A percentile compares a stretch with the other conserved stretches of the same genome.
phyloP scores from a whole-genome alignment of 1,284 basidiomycete genomes.

The Sporisorium scitamineum region DNA sequence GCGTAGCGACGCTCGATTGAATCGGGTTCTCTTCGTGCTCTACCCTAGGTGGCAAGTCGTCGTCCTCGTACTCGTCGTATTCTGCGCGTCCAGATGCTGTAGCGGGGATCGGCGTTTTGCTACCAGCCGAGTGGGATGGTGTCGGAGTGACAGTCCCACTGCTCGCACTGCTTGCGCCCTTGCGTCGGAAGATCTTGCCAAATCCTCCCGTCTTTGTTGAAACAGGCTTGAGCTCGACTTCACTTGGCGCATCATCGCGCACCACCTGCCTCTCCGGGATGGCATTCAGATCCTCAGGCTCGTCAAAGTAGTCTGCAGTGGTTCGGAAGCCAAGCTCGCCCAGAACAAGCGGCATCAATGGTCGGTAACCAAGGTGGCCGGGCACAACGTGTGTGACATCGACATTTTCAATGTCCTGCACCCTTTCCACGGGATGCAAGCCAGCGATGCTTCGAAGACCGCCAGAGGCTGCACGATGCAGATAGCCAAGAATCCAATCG shows the following conservation, averaged over 20 bases:
- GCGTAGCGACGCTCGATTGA: not conserved
- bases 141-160: conserved; percentile 23
- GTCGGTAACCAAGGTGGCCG: conserved; percentile 65
- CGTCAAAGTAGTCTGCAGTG: conserved; percentile 69
- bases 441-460: conserved; percentile 67
- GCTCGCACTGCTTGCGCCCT: conserved; percentile 19
- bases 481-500: conserved; percentile 68
- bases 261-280: conserved; percentile 66
- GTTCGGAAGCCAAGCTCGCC: conserved; percentile 67
- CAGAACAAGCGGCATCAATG: conserved; percentile 66
- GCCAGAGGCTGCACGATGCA: conserved; percentile 67
- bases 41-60: conserved; percentile 58
- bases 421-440: conserved; percentile 64
- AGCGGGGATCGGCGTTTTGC: conserved; percentile 7
- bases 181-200: conserved; percentile 57
- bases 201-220: conserved; percentile 57
- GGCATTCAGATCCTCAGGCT: conserved; percentile 65
- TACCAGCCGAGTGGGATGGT: conserved; percentile 17
- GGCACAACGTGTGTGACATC: conserved; percentile 67
- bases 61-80: conserved; percentile 61
- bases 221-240: conserved; percentile 53
- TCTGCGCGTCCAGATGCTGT: conserved; percentile 16
- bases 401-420: conserved; percentile 67
- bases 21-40: conserved; percentile 14
- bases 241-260: conserved; percentile 16